Evolutionary conservation across 2,329 filamentous ascomycete genomes (phyloP).

Genomic region (Fulvia fulva): DNA sequence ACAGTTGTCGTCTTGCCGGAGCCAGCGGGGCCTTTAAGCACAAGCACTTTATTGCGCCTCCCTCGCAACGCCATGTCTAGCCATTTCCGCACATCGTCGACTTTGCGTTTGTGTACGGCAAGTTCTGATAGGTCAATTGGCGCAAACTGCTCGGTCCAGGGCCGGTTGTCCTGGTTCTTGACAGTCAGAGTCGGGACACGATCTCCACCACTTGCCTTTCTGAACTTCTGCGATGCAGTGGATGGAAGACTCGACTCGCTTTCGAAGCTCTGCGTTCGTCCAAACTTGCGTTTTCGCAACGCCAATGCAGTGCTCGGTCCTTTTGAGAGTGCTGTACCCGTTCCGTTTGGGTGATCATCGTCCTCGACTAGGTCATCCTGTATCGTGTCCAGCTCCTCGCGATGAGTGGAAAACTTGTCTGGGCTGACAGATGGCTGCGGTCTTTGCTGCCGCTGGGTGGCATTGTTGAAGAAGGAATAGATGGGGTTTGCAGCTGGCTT

Average conservation of each 20-base stretch:
- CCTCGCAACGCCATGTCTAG: slow-evolving; percentile 69
- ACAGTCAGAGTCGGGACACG: slow-evolving; percentile 31
- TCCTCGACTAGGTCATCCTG: slow-evolving; percentile 33
- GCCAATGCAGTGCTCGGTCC: slow-evolving; percentile 33
- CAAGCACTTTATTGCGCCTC: slow-evolving; percentile 33
- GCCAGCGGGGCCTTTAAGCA: slow-evolving; percentile 87
- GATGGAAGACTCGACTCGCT: slow-evolving; percentile 13
- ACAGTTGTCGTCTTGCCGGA: slow-evolving; percentile 90
- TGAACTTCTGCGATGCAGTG: slow-evolving; percentile 42
- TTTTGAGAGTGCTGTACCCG: slow-evolving; percentile 26
- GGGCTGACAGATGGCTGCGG: slow-evolving; percentile 39
- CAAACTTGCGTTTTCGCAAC: slow-evolving; percentile 34
- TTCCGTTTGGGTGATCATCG: slow-evolving; percentile 2
- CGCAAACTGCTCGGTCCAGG: slow-evolving; percentile 84
- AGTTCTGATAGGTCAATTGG: slow-evolving; percentile 75
- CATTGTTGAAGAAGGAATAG: slow-evolving; percentile 48
- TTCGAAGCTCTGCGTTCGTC: slow-evolving; percentile 16
- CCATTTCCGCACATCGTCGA: slow-evolving; percentile 80
- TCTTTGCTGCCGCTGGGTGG: slow-evolving; percentile 37
- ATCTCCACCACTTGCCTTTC: slow-evolving; percentile 36
- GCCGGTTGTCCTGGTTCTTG: slow-evolving; percentile 56
- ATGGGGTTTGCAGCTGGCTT: slow-evolving; percentile 40
- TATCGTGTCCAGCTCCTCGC: slow-evolving; percentile 28
- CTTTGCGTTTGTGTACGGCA: slow-evolving; percentile 92
- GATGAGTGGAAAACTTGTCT: slow-evolving; percentile 35